Evolutionary conservation across 2,329 filamentous ascomycete genomes (phyloP).

Genomic region (Aspergillus awamori): DNA sequence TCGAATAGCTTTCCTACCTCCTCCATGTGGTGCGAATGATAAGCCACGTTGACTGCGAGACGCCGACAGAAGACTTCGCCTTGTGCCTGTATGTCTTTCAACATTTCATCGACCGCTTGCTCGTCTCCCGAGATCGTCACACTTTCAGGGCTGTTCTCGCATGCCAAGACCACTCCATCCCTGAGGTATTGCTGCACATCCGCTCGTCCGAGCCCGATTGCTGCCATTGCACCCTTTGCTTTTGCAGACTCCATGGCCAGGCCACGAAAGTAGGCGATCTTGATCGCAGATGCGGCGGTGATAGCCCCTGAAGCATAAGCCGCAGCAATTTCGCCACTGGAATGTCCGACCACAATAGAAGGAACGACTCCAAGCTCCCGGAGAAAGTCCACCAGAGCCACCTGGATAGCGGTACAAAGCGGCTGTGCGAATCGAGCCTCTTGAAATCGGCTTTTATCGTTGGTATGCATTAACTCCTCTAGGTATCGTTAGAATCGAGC

Average conservation of each 20-base stretch:
- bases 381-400: slow-evolving; percentile 35
- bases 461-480: too few relatives aligned
- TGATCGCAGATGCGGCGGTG: slow-evolving; percentile 20
- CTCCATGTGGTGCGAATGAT: slow-evolving; percentile 13
- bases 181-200: slow-evolving; percentile 7
- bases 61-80: slow-evolving; percentile 11
- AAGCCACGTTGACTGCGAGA: slow-evolving; percentile 22
- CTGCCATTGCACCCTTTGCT: slow-evolving; percentile 19
- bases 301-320: slow-evolving; percentile 33
- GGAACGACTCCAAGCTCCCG: slow-evolving; percentile 26
- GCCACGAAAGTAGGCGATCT: background rate
- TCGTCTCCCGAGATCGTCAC: slow-evolving; percentile 22
- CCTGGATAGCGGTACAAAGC: slow-evolving; percentile 34
- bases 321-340: slow-evolving; percentile 44
- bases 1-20: slow-evolving; percentile 10
- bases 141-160: slow-evolving; percentile 20
- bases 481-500: too few relatives aligned
- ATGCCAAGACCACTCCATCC: slow-evolving; percentile 17
- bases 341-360: slow-evolving; percentile 33
- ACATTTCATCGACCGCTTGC: background rate
- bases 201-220: slow-evolving; percentile 15
- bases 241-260: background rate
- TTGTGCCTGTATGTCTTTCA: slow-evolving; percentile 10
- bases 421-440: slow-evolving; percentile 33
- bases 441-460: slow-evolving; percentile 22